A percentile compares a stretch with the other conserved stretches of the same genome.
Conservation (phyloP, 495 filamentous ascomycete species). For the Neurospora pannonica region DNA sequence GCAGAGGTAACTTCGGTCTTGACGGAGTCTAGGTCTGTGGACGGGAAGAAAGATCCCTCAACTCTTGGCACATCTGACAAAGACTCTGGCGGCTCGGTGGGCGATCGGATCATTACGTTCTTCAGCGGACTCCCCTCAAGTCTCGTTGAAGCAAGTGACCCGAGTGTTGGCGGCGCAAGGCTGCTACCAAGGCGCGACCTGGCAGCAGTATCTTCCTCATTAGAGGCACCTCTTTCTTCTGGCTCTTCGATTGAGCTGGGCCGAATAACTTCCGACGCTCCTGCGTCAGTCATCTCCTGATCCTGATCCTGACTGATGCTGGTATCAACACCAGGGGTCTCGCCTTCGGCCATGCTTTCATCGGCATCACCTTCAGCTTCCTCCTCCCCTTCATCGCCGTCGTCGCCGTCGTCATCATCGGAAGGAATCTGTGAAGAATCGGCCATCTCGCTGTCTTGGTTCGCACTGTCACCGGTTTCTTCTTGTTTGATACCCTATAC, state of each 20-base stretch:
- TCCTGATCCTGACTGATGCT: constrained; percentile 13
- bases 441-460: constrained; percentile 38
- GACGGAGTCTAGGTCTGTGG: not conserved
- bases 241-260: constrained; percentile 19
- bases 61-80: constrained; percentile 23
- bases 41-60: not conserved
- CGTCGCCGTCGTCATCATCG: constrained; percentile 46
- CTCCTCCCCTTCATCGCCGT: constrained; percentile 29
- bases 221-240: constrained; percentile 10
- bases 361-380: constrained; percentile 27
- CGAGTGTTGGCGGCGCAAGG: constrained; percentile 1
- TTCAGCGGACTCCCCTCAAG: constrained; percentile 40
- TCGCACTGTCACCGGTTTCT: constrained; percentile 31
- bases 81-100: constrained; percentile 24
- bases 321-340: constrained; percentile 19
- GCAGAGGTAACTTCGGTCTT: not conserved
- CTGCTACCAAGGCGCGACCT: constrained; percentile 12
- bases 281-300: constrained; percentile 20
- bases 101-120: constrained; percentile 31
- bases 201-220: constrained; percentile 16
- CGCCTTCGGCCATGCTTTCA: constrained; percentile 25
- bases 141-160: constrained; percentile 10
- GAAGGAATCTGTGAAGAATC: constrained; percentile 49
- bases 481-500: constrained; percentile 26
- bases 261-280: constrained; percentile 10